A percentile compares a stretch with the other conserved stretches of the same genome.
Evolutionary conservation across 805 yeast species (phyloP).

Genomic region (Starmerella powellii): DNA sequence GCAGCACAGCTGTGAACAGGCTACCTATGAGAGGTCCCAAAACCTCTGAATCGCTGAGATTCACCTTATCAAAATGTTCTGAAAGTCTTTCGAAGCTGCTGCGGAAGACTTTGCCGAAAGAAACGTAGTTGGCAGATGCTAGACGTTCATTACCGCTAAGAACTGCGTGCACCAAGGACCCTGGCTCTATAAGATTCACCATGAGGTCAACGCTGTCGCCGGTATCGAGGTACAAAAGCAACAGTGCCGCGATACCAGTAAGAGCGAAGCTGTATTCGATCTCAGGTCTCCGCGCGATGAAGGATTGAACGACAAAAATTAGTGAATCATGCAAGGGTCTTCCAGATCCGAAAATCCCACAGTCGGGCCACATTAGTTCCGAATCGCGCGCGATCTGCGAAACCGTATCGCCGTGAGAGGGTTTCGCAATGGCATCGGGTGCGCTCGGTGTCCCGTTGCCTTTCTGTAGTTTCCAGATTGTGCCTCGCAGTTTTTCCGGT

Average conservation of each 20-base stretch:
- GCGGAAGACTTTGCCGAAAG: slow-evolving; percentile 40
- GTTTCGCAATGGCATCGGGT: background rate
- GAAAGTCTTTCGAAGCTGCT: slow-evolving; percentile 36
- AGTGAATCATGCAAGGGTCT: slow-evolving; percentile 31
- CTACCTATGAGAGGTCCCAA: slow-evolving; percentile 35
- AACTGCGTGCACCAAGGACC: slow-evolving; percentile 29
- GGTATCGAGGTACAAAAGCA: slow-evolving; percentile 32
- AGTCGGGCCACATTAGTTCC: slow-evolving; percentile 30
- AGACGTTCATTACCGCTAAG: slow-evolving; percentile 27
- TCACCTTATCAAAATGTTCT: slow-evolving; percentile 38
- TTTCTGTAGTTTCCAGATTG: slow-evolving; percentile 40
- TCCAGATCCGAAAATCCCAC: slow-evolving; percentile 29
- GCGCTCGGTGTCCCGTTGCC: background rate
- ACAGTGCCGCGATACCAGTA: slow-evolving; percentile 33
- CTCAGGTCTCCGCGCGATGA: slow-evolving; percentile 23
- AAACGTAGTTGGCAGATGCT: slow-evolving; percentile 33
- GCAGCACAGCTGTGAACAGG: slow-evolving; percentile 37
- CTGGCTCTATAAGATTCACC: slow-evolving; percentile 30
- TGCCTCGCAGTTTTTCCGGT: slow-evolving; percentile 35
- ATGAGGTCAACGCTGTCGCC: slow-evolving; percentile 34
- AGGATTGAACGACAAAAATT: slow-evolving; percentile 30
- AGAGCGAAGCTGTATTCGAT: slow-evolving; percentile 32
- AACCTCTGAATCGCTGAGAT: slow-evolving; percentile 35
- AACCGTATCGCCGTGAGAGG: too few species aligned
- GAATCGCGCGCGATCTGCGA: slow-evolving; percentile 25